Evolutionary conservation across 192 early-diverging fungal species (phyloP), one percentile per base, ranked within the genome.

Genomic region (Kappamyces sp.): DNA sequence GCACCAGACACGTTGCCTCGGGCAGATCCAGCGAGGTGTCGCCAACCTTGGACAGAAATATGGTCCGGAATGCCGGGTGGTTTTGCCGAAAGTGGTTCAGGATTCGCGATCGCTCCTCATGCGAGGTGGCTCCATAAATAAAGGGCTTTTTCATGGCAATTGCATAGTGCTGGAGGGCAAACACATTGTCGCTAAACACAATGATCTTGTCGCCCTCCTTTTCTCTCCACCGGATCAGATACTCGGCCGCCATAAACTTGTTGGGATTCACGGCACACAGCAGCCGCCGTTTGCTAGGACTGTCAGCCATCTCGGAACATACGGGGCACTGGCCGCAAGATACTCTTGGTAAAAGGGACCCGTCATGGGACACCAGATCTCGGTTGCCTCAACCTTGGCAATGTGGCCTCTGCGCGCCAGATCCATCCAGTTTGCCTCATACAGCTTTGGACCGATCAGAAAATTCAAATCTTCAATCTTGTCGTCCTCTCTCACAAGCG

Each of bases 351-450:
- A 99, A 62, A 98, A 98, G 44, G 93, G 89, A 3, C 91, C 82
- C 2, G 94, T 95, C 94, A 99, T 98, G 13, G 86, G 83, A 69
- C 97, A 99, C 97, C 97, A 99, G 8, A 99, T 89, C 71, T 99
- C 97, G 1, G 94, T 91, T 66, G 72, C 74, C 74, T 80, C 75
- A 3, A 80, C 78, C 49, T 78, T 96, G 4, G 97, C 97, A 79
- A 99, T 99, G 66, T 99, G 95, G 34, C 97, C 97, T 55, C 87
- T 77, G 41, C 80, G 84, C 9, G 97, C 92, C 58, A 99, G 66
- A 66, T 99, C 96, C 91, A 98, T 91, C 97, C 97, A 99, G 67
- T 99, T 98, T 9, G 97, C 97, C 68, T 99, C 97, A 71, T 93
- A 99, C 36, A 99, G 75, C 73, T 99, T 99, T n/a, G 97, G 97